Evolutionary conservation across 2,329 filamentous ascomycete species (phyloP), one percentile per base, ranked within the genome.

Genomic region (Epichloe glyceriae): DNA sequence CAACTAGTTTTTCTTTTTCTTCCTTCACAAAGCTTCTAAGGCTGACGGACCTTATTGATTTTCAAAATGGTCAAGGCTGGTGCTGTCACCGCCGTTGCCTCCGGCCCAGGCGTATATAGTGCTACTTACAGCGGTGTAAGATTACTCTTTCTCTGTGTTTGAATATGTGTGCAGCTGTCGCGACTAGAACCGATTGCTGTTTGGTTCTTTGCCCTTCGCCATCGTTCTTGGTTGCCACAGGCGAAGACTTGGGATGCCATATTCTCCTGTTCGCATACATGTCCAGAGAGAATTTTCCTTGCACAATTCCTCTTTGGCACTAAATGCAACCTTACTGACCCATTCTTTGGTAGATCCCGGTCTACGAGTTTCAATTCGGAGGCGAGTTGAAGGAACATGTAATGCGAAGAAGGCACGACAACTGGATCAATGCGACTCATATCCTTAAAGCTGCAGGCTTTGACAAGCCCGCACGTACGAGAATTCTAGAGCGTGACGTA

Each of bases 351-450:
- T 62, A 96, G 88, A 89, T 95, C 54, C 91, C 91, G 37, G 91
- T 97, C 11, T 96, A 93, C 65, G 93, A 97, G 65, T 93, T 82
- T 69, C 89, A 94, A 65, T 84, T 95, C 60, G 88, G 84, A 37
- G 76, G 74, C 57, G 88, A 94, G 64, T 64, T 82, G 34, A 83
- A 85, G 64, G 79, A 85, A 61, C 88, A 96, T 86, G 86, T 97
- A 57, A 98, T 98, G 93, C 85, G 93, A 67, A 82, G 93, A 47
- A 83, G 91, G 53, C 79, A 82, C 49, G 93, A 98, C 67, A 83
- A 97, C 69, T 98, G 91, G 89, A 93, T 98, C 71, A 98, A 98
- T 74, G 93, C 93, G n/a, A 98, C 93, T 50, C 93, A 98, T 64
- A 97, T 98, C 53, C 73, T 98, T 46, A 98, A 98, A 65, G 88